phyloP scores from a whole-genome alignment of 257 asterid genomes.

The Fraxinus quadrangulata region DNA sequence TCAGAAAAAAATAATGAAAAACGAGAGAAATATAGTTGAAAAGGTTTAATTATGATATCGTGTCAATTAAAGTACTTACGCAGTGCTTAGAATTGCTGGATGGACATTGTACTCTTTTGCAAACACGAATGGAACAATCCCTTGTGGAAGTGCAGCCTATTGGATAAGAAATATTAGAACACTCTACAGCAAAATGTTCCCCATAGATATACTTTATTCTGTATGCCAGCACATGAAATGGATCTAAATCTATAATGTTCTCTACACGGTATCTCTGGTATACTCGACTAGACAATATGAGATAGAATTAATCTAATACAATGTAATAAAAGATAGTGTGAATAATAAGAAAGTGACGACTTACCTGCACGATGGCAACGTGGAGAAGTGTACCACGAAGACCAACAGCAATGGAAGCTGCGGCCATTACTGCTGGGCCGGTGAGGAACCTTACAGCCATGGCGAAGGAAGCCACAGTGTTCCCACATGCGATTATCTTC shows the following conservation, averaged over 20 bases:
- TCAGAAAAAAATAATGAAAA: background rate
- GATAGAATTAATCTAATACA: no score
- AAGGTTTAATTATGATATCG: background rate
- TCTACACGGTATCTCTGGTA: background rate
- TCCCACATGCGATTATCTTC: constrained; percentile 94
- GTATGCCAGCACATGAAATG: background rate
- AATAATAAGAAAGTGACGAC: background rate
- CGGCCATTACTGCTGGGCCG: constrained; percentile 99
- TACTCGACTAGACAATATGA: background rate
- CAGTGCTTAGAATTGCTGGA: constrained; percentile 91
- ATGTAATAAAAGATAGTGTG: background rate
- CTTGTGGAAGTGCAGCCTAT: constrained; percentile 99
- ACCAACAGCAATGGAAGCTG: constrained; percentile 88
- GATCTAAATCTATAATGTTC: background rate
- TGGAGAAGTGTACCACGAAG: constrained; percentile 95
- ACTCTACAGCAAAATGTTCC: constrained; percentile 6
- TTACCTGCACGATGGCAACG: constrained; percentile 89
- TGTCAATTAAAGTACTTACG: constrained; percentile 40
- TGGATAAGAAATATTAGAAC: constrained; percentile 23
- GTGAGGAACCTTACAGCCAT: constrained; percentile 96
- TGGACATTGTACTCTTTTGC: constrained; percentile 95
- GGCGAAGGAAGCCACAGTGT: constrained; percentile 85
- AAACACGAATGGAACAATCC: constrained; percentile 95
- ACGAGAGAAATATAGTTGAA: background rate
- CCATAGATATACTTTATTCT: background rate